Percentiles rank a stretch among this genome's conserved stretches.
These are phyloP conservation scores for Salvia hispanica DNA, from an alignment of 257 asterid species.

Conservation along the genomic window DNA sequence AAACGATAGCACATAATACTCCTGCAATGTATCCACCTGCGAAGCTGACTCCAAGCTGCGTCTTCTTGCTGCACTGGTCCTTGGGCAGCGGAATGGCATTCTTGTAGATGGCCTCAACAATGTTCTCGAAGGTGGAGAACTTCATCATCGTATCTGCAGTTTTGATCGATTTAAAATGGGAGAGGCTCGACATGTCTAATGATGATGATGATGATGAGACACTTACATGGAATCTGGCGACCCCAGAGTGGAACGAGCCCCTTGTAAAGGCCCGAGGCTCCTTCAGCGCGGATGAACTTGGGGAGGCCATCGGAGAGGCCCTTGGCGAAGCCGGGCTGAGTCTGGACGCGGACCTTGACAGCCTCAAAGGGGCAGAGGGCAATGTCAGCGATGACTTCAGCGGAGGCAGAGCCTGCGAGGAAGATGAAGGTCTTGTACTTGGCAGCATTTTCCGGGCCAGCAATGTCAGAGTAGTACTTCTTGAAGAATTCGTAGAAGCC, in stretches of 20 bases:
- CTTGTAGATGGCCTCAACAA: constrained; percentile 70
- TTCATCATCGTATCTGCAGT: constrained; percentile 91
- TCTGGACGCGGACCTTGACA: constrained; percentile 84
- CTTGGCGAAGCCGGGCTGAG: constrained; percentile 84
- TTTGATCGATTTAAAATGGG: constrained; percentile 8
- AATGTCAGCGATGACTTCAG: constrained; percentile 79
- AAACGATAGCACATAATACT: constrained; percentile 71
- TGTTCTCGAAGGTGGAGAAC: constrained; percentile 76
- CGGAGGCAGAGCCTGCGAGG: constrained; percentile 92
- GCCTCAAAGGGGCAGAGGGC: constrained; percentile 95
- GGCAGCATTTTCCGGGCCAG: constrained; percentile 75
- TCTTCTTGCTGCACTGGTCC: constrained; percentile 67
- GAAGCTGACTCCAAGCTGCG: constrained; percentile 84
- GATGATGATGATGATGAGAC: background rate
- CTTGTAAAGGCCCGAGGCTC: constrained; percentile 72
- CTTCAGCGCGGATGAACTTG: constrained; percentile 70
- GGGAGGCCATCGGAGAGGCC: constrained; percentile 86
- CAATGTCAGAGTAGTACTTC: constrained; percentile 82
- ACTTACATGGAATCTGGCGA: constrained; percentile 90
- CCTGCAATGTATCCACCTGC: constrained; percentile 87
- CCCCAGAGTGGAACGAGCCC: constrained; percentile 94
- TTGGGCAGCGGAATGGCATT: constrained; percentile 74
- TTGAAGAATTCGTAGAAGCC: constrained; percentile 88
- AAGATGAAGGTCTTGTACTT: constrained; percentile 77
- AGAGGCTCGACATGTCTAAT: too few species aligned